A percentile compares a stretch with the other conserved stretches of the same genome.
These are phyloP conservation scores for Naegleria fowleri DNA, from an alignment of 208 protist species.

Conservation along the genomic window DNA sequence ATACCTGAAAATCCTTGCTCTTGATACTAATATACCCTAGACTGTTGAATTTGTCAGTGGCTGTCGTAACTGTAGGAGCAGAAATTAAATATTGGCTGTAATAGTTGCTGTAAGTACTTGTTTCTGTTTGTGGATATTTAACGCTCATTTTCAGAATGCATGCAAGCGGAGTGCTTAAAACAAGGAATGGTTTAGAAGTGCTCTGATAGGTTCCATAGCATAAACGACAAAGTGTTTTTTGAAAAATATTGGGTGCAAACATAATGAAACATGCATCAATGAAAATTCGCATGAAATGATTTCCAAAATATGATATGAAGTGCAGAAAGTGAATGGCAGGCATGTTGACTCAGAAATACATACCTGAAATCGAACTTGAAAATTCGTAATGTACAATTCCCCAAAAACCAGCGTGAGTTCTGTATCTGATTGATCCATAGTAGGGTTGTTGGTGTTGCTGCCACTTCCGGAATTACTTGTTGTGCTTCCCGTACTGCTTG, in stretches of 20 bases:
- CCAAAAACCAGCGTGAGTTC: neutral
- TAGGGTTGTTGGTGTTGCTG: neutral
- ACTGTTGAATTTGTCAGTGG: neutral
- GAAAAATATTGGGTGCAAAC: too few species aligned
- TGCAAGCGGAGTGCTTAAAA: neutral
- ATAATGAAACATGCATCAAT: too few species aligned
- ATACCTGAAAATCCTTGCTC: neutral
- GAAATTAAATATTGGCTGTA: neutral
- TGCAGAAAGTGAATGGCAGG: too few species aligned
- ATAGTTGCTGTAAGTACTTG: neutral
- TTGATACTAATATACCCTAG: neutral
- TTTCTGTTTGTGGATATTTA: neutral
- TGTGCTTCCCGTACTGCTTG: neutral
- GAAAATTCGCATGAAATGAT: too few species aligned
- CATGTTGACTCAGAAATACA: too few species aligned
- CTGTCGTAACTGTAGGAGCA: neutral
- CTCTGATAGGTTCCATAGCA: too few species aligned
- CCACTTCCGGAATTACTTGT: neutral
- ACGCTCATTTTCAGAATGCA: neutral
- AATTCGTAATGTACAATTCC: neutral
- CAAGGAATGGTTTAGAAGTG: neutral
- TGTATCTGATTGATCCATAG: neutral
- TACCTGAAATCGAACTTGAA: neutral
- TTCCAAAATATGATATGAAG: too few species aligned
- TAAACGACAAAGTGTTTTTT: too few species aligned